Evolutionary conservation across 1,284 basidiomycete genomes (phyloP), one percentile per base, ranked within the genome.

Genomic region (Megacollybia platyphylla): DNA sequence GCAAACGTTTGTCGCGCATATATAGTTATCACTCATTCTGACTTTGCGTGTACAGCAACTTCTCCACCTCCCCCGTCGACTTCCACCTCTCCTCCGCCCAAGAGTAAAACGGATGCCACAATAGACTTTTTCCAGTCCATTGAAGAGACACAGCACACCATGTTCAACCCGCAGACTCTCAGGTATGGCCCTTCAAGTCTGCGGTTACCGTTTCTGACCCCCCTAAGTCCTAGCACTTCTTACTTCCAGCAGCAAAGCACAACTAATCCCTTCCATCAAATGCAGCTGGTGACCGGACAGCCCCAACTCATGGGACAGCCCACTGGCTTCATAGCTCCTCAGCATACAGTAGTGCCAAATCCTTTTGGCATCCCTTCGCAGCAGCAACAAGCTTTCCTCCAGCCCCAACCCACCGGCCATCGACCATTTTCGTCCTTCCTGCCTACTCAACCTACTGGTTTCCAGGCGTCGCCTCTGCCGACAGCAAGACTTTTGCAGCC

Each of bases 81-180:
- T 13, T 51, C 54, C 9, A 46, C 54, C 39, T 46, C 40, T 31
- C 41, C 28, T 3, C 43, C 46, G 28, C 10, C 51, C 30, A 52
- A 56, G 20, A 52, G 55, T 24, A 49, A 49, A 18, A 46, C 48
- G n/a, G 55, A 71, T 45, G 67, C 70, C 15, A 69, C 87, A 44
- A 64, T 82, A 30, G 96, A 98, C 62, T 96, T 98, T 67, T 97
- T 98, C 63, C 68, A 75, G 40, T 79, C 87, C 11, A 96, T 98
- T 52, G 92, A 97, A 58, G 74, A 79, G 42, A 80, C 87, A 45
- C 82, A 87, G 55, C 67, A 77, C 5, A 71, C 72, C n/a, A 79
- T 81, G 67, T 86, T 84, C 57, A 78, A 79, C 49, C 71, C 77
- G 2, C 67, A 71, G 49, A 68, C 70, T 3, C 68, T 69, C 51